A percentile compares a stretch with the other conserved stretches of the same genome.
Evolutionary conservation across 768 basidiomycete genomes (phyloP).

Genomic region (Gelatoporia subvermispora): DNA sequence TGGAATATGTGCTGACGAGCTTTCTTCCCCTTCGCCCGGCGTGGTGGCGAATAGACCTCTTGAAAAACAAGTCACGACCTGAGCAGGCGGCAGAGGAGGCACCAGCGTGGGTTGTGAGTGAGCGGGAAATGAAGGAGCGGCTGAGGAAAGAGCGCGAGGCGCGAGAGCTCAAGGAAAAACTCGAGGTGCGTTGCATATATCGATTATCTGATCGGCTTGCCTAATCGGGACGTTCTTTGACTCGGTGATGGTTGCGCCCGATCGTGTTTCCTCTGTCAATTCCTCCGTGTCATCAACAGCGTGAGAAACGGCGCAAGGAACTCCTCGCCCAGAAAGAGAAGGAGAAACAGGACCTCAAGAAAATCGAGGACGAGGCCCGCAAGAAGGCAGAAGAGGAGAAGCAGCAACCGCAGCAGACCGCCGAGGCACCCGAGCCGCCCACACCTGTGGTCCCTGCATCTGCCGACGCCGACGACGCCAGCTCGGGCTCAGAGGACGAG

Average conservation of each 20-base stretch:
- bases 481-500: constrained; percentile 10
- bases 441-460: constrained; percentile 1
- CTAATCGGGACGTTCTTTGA: constrained; percentile 2
- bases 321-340: constrained; percentile 41
- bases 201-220: constrained; percentile 15
- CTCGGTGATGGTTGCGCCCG: constrained; percentile 2
- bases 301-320: constrained; percentile 42
- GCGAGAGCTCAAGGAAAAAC: constrained; percentile 60
- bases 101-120: constrained; percentile 66
- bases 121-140: constrained; percentile 72
- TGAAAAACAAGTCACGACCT: constrained; percentile 82
- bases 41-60: constrained; percentile 45
- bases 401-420: background rate
- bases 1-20: constrained; percentile 23
- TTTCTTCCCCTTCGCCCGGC: constrained; percentile 1
- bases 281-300: constrained; percentile 21
- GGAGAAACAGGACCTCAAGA: constrained; percentile 58
- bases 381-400: constrained; percentile 17
- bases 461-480: background rate
- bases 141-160: constrained; percentile 72
- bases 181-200: constrained; percentile 44
- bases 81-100: constrained; percentile 68
- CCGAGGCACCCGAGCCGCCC: constrained; percentile 6
- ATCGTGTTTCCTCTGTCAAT: constrained; percentile 7
- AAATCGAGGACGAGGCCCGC: constrained; percentile 51